Evolutionary conservation across 768 basidiomycete species (phyloP), one percentile per base, ranked within the genome.

Genomic region (Collybia sordida): DNA sequence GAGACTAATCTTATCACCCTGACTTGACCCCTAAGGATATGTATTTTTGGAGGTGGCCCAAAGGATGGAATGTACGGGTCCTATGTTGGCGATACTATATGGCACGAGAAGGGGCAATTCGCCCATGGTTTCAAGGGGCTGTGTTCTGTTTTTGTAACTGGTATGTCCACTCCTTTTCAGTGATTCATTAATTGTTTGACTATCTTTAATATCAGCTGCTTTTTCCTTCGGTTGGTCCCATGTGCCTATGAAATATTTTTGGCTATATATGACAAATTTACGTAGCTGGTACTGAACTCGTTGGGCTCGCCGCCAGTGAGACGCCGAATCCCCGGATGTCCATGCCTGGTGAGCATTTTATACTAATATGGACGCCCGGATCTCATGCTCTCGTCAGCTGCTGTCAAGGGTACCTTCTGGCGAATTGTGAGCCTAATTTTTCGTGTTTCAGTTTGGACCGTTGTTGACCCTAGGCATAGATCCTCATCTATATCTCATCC

Each of bases 341-440:
- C 17, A 72, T 74, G 70, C 72, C 73, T 12, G 57, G 65, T 28
- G 73, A 31, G 31, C 31, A 31, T 3, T 7, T 11, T 31, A 31
- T 31, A 31, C 31, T 14, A 31, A 31, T 5, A 31, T 31, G 14
- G 31, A 31, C 9, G 9, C 11, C 14, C 31, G 14, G 9, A 14
- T 6, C 9, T 31, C 9, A 31, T 31, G 3, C 11, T 6, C 11
- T 12, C 38, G 3, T 6, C 31, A 31, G 31, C 31, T 31, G 31
- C 74, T 42, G 72, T 77, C 25, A 75, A 75, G 63, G 73, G 74
- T 27, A 74, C 73, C 3, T 74, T 77, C 62, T 75, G 73, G 73
- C 75, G 72, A 59, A 70, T 76, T 42, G 71, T 72, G 49, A 54
- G 68, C 59, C 19, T 43, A 27, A 31, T 38, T 31, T n/a, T 31